Evolutionary conservation across 345 rosid species (phyloP).

Genomic region (Firmiana major): DNA sequence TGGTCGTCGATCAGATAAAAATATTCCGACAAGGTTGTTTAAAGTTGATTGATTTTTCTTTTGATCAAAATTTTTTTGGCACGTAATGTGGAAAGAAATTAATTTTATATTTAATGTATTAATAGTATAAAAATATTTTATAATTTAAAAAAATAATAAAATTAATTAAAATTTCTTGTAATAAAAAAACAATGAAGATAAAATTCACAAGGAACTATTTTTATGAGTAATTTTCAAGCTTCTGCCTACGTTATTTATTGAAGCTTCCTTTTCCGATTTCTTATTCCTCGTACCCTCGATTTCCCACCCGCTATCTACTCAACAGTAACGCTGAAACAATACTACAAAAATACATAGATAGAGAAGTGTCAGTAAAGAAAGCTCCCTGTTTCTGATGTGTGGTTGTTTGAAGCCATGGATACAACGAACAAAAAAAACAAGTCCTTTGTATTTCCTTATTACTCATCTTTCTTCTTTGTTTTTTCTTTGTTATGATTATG

Average conservation of each 20-base stretch:
- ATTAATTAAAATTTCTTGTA: too few species aligned
- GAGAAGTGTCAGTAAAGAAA: neutral
- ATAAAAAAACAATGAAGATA: too few species aligned
- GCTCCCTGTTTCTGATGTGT: neutral
- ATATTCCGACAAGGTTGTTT: too few species aligned
- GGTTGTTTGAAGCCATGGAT: constrained; percentile 6
- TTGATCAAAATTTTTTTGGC: too few species aligned
- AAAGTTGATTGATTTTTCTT: too few species aligned
- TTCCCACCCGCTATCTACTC: neutral
- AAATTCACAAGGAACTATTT: neutral
- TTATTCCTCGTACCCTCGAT: neutral
- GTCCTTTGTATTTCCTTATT: neutral
- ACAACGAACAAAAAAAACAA: neutral
- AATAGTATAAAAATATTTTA: too few species aligned
- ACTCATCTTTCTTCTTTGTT: neutral
- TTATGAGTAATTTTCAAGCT: too few species aligned
- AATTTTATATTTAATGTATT: too few species aligned
- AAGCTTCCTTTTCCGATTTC: neutral
- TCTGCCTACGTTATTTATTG: neutral
- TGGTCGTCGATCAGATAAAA: neutral
- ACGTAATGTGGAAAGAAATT: too few species aligned
- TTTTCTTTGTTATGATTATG: neutral
- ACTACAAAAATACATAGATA: neutral
- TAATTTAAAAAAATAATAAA: too few species aligned
- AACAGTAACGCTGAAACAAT: too few species aligned